Conservation (phyloP, 345 rosid genomes). For the Syzygium oleosum region DNA sequence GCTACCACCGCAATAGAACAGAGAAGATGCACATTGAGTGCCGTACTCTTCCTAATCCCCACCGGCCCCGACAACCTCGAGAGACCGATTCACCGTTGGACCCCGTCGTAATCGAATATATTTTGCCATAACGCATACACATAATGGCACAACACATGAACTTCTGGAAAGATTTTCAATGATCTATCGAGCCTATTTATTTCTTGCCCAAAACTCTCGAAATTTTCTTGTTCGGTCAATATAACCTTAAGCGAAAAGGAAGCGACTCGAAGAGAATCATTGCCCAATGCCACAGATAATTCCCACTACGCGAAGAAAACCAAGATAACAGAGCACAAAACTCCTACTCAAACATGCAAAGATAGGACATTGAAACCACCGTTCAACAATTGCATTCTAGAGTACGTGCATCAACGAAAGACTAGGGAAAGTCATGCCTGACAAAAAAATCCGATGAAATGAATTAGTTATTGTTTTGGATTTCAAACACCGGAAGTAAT, state of each 20-base stretch:
- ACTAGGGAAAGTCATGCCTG: not conserved
- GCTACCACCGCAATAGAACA: not conserved
- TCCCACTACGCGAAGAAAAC: not conserved
- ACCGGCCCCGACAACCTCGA: not conserved
- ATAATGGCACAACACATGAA: not conserved
- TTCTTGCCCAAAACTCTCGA: not conserved
- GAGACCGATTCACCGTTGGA: not conserved
- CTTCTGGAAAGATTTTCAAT: not conserved
- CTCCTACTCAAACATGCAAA: not conserved
- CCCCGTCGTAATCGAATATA: not conserved
- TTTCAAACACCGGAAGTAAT: not conserved
- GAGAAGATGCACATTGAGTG: not conserved
- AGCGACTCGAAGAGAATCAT: not conserved
- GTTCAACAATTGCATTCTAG: not conserved
- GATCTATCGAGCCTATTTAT: not conserved
- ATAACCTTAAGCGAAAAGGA: not conserved
- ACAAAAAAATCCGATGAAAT: not conserved
- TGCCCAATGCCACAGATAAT: not conserved
- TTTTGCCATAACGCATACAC: not conserved
- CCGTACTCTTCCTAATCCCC: not conserved
- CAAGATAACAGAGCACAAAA: not conserved
- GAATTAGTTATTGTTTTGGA: not conserved
- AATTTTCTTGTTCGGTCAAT: not conserved
- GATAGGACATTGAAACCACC: not conserved
- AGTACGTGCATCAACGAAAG: not conserved